Conservation (phyloP, 768 basidiomycete species). For the Suillus alpinus region DNA sequence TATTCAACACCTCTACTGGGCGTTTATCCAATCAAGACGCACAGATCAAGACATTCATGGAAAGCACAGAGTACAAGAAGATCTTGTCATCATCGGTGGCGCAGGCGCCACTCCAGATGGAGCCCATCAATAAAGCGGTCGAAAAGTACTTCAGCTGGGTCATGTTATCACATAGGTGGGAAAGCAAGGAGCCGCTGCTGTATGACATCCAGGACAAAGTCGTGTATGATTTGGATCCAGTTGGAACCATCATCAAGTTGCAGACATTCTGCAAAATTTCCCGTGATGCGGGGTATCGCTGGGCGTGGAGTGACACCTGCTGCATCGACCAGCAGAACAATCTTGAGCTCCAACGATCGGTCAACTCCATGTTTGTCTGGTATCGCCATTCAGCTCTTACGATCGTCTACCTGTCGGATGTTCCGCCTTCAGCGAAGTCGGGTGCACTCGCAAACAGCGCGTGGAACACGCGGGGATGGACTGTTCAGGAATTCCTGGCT, state of each 20-base stretch:
- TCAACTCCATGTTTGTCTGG: slow-evolving; percentile 31
- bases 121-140: neutral
- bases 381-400: slow-evolving; percentile 24
- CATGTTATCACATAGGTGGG: slow-evolving; percentile 28
- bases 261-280: slow-evolving; percentile 18
- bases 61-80: neutral
- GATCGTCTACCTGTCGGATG: slow-evolving; percentile 22
- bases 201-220: slow-evolving; percentile 15
- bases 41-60: neutral
- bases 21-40: neutral
- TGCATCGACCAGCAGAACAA: slow-evolving; percentile 29
- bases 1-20: neutral
- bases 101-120: neutral
- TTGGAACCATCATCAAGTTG: slow-evolving; percentile 13
- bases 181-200: slow-evolving; percentile 12
- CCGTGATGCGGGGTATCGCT: slow-evolving; percentile 18
- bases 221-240: slow-evolving; percentile 15
- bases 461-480: slow-evolving; percentile 29
- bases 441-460: slow-evolving; percentile 15
- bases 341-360: slow-evolving; percentile 26
- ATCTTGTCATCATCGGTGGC: neutral
- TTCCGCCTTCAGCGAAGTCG: slow-evolving; percentile 7
- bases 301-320: slow-evolving; percentile 29
- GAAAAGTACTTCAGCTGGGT: slow-evolving; percentile 15
- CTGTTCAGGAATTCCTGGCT: slow-evolving; percentile 26